Conservation (phyloP, 73 alveolate species). For the Blepharisma stoltei region DNA sequence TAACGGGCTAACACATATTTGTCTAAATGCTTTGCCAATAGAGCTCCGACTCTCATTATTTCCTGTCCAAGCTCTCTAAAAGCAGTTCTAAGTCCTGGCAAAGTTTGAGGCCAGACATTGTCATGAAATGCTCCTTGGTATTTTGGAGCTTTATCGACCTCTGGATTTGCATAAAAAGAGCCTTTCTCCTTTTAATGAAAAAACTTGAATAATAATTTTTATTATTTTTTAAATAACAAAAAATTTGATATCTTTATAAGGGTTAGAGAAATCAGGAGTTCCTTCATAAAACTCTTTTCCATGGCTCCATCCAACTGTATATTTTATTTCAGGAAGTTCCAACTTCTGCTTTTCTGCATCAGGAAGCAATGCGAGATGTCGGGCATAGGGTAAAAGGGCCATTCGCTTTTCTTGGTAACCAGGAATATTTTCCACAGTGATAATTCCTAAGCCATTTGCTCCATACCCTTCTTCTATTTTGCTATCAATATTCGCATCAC, state of each 20-base stretch:
- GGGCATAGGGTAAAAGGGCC: slow-evolving; percentile 54
- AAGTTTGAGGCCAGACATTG: slow-evolving; percentile 57
- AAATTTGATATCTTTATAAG: too few relatives aligned
- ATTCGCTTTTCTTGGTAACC: slow-evolving; percentile 45
- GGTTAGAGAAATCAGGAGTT: slow-evolving; percentile 52
- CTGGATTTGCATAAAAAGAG: slow-evolving; percentile 66
- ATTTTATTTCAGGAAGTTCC: slow-evolving; percentile 47
- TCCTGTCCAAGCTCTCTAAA: slow-evolving; percentile 49
- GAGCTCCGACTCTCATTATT: slow-evolving; percentile 52
- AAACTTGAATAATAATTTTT: too few relatives aligned
- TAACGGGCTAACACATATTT: slow-evolving; percentile 41
- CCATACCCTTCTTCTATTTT: slow-evolving; percentile 56
- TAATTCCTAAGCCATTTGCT: slow-evolving; percentile 54
- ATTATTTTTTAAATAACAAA: too few relatives aligned
- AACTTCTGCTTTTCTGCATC: slow-evolving; percentile 34
- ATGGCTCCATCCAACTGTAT: slow-evolving; percentile 70
- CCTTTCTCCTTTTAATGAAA: too few relatives aligned
- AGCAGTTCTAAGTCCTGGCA: slow-evolving; percentile 62
- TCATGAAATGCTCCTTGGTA: slow-evolving; percentile 19
- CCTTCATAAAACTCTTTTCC: slow-evolving; percentile 66
- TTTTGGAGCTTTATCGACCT: slow-evolving; percentile 36
- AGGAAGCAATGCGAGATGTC: slow-evolving; percentile 51
- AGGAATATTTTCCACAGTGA: slow-evolving; percentile 58
- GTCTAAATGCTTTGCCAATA: slow-evolving; percentile 59
- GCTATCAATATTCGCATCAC: slow-evolving; percentile 15